Percentiles rank a stretch among this genome's conserved stretches.
These are phyloP conservation scores for Populus hybrid DNA, from an alignment of 441 rosid genomes.

Conservation along the genomic window DNA sequence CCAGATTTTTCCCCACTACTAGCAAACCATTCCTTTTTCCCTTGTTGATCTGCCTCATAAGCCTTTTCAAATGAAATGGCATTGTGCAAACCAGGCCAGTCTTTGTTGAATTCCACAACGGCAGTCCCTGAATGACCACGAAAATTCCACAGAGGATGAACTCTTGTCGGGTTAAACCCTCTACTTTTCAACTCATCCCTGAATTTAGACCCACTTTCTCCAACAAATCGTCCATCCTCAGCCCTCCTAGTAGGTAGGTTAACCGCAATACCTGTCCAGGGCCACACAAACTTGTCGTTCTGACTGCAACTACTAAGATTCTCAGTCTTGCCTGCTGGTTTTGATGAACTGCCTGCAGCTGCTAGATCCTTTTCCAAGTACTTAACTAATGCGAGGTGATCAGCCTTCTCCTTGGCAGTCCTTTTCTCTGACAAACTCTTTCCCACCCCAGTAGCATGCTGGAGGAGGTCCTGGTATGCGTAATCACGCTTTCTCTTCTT, in stretches of 20 bases:
- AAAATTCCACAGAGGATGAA: slow-evolving; percentile 76
- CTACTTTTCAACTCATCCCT: slow-evolving; percentile 64
- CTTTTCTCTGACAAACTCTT: slow-evolving; percentile 62
- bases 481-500: slow-evolving; percentile 78
- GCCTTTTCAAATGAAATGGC: slow-evolving; percentile 87
- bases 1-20: slow-evolving; percentile 38
- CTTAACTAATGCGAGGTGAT: slow-evolving; percentile 69
- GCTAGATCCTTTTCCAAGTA: slow-evolving; percentile 60
- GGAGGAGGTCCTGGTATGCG: slow-evolving; percentile 69
- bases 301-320: slow-evolving; percentile 34
- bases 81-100: slow-evolving; percentile 89
- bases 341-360: slow-evolving; percentile 36
- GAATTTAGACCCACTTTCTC: slow-evolving; percentile 84
- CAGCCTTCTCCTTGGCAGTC: slow-evolving; percentile 69
- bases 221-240: slow-evolving; percentile 65
- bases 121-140: slow-evolving; percentile 88
- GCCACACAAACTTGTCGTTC: slow-evolving; percentile 88
- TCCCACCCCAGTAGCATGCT: slow-evolving; percentile 81
- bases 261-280: slow-evolving; percentile 83
- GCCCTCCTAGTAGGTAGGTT: slow-evolving; percentile 65
- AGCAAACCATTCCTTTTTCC: slow-evolving; percentile 66
- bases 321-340: slow-evolving; percentile 16
- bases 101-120: slow-evolving; percentile 75
- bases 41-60: slow-evolving; percentile 71
- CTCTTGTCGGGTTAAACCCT: slow-evolving; percentile 83